These are phyloP conservation scores for Pseudovirgaria hyperparasitica DNA, from an alignment of 2,329 filamentous ascomycete genomes.

Conservation along the genomic window DNA sequence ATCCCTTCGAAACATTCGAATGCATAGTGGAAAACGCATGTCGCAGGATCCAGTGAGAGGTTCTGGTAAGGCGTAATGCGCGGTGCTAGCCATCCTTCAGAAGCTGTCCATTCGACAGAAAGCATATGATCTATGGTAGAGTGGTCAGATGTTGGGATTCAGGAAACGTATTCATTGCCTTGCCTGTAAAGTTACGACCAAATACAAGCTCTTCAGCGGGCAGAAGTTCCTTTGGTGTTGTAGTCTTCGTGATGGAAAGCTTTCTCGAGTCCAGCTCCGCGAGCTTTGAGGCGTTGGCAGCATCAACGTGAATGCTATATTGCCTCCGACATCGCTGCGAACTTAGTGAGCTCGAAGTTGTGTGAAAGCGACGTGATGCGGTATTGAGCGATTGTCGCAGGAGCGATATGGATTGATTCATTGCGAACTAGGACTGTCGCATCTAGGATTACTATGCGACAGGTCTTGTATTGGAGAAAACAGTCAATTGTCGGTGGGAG, in stretches of 20 bases:
- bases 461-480: too few relatives aligned
- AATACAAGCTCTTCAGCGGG: conserved; percentile 79
- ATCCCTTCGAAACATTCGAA: conserved; percentile 98
- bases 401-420: too few relatives aligned
- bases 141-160: conserved; percentile 7
- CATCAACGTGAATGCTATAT: conserved; percentile 38
- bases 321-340: conserved; percentile 34
- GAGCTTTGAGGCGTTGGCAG: conserved; percentile 38
- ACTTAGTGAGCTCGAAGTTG: too few relatives aligned
- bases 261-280: conserved; percentile 64
- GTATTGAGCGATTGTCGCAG: too few relatives aligned
- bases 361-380: too few relatives aligned
- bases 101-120: conserved; percentile 79
- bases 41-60: conserved; percentile 88
- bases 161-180: conserved; percentile 2
- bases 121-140: conserved; percentile 78
- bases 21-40: conserved; percentile 96
- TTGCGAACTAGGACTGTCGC: too few relatives aligned
- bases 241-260: conserved; percentile 62
- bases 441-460: too few relatives aligned
- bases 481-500: too few relatives aligned
- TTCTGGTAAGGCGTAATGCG: conserved; percentile 91
- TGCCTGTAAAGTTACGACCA: conserved; percentile 81
- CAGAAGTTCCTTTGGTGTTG: conserved; percentile 58
- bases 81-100: conserved; percentile 70